Evolutionary conservation across 2,329 filamentous ascomycete genomes (phyloP).

Genomic region (Elsinoe fawcettii): DNA sequence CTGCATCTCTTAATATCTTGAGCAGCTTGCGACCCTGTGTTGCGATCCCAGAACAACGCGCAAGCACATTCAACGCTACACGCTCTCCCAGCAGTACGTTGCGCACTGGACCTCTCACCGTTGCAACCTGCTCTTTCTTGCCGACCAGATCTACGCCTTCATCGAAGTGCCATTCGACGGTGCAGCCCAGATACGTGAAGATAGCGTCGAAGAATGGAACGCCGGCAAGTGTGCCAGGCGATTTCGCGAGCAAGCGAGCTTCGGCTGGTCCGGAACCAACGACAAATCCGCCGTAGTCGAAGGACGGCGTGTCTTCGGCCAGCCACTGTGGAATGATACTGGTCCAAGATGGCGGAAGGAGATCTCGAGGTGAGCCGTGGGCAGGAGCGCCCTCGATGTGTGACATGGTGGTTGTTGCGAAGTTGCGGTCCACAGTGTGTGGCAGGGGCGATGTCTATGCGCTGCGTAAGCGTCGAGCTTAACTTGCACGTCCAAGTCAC

Average conservation of each 20-base stretch:
- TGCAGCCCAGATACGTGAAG: constrained; percentile 80
- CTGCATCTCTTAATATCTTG: constrained; percentile 48
- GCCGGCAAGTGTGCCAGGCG: constrained; percentile 75
- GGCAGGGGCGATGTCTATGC: neutral
- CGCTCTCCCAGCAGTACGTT: constrained; percentile 84
- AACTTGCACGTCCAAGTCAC: neutral
- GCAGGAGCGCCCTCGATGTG: constrained; percentile 46
- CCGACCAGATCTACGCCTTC: constrained; percentile 66
- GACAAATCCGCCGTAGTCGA: constrained; percentile 96
- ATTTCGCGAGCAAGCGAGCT: constrained; percentile 49
- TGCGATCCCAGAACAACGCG: constrained; percentile 85
- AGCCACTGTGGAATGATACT: constrained; percentile 75
- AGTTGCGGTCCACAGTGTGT: neutral
- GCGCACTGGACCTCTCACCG: constrained; percentile 74
- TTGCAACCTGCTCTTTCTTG: constrained; percentile 61
- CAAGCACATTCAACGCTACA: constrained; percentile 83
- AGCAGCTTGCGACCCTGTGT: constrained; percentile 33
- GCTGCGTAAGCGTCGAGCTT: constrained; percentile 3
- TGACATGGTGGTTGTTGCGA: constrained; percentile 23
- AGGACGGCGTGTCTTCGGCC: constrained; percentile 89
- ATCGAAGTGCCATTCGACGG: constrained; percentile 74
- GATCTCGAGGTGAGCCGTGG: constrained; percentile 57
- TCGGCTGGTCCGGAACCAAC: constrained; percentile 60
- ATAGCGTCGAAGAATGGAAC: constrained; percentile 94
- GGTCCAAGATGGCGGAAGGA: constrained; percentile 82